A percentile compares a stretch with the other conserved stretches of the same genome.
These are phyloP conservation scores for Coemansia asiatica DNA, from an alignment of 192 early-diverging fungal genomes.

Conservation along the genomic window DNA sequence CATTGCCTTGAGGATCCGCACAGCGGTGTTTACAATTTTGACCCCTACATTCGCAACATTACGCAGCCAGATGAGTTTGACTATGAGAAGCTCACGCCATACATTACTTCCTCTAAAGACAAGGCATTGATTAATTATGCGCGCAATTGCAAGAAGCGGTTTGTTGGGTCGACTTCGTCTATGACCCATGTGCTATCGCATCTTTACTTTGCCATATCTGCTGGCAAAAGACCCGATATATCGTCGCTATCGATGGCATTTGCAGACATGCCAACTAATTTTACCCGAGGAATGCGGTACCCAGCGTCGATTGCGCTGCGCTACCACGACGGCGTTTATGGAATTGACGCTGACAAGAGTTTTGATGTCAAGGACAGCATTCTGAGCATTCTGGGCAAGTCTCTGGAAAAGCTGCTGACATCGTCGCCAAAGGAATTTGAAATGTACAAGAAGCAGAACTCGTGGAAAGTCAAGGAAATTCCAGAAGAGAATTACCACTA, in stretches of 20 bases:
- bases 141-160: conserved; percentile 53
- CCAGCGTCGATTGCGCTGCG: conserved; percentile 73
- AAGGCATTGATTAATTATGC: conserved; percentile 57
- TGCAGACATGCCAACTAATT: conserved; percentile 59
- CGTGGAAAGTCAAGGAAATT: conserved; percentile 46
- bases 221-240: conserved; percentile 62
- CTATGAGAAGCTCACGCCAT: conserved; percentile 74
- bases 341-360: conserved; percentile 81
- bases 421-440: conserved; percentile 66
- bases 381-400: conserved; percentile 77
- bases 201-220: conserved; percentile 72
- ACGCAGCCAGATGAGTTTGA: conserved; percentile 79
- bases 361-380: conserved; percentile 69
- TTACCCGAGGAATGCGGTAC: conserved; percentile 64
- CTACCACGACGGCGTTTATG: conserved; percentile 70
- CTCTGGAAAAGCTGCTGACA: conserved; percentile 86
- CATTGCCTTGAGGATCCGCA: conserved; percentile 78
- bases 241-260: conserved; percentile 64
- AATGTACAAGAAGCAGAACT: conserved; percentile 63
- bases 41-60: conserved; percentile 76
- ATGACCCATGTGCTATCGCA: conserved; percentile 75
- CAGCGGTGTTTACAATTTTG: conserved; percentile 75
- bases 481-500: conserved; percentile 72
- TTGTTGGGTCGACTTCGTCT: conserved; percentile 88
- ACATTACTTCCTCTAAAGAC: conserved; percentile 80